Conservation (phyloP, 345 rosid species). For the Eucalyptus brandiana region DNA sequence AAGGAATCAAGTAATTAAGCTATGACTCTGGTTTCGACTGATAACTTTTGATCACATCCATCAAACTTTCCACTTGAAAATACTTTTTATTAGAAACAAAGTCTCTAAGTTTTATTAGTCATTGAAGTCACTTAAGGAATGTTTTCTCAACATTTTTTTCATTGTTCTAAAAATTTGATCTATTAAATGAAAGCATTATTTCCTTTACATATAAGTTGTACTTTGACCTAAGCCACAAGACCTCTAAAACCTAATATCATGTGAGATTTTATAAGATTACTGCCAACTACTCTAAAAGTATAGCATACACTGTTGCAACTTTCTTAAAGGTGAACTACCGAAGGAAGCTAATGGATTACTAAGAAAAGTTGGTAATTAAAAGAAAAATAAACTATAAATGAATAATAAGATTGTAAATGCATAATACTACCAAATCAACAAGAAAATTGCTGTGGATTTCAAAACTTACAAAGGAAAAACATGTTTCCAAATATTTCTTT, state of each 20-base stretch:
- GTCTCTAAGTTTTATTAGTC: too few species aligned
- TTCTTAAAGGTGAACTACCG: not conserved
- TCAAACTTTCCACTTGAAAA: too few species aligned
- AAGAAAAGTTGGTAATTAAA: not conserved
- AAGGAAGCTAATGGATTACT: not conserved
- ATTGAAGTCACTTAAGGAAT: too few species aligned
- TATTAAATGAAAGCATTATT: not conserved
- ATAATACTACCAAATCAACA: not conserved
- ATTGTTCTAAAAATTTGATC: not conserved
- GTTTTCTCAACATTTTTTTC: too few species aligned
- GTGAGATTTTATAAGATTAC: too few species aligned
- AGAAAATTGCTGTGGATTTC: not conserved
- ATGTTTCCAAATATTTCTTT: not conserved
- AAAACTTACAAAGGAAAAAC: not conserved
- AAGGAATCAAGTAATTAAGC: too few species aligned
- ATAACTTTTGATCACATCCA: too few species aligned
- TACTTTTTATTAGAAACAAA: too few species aligned
- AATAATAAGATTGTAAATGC: not conserved
- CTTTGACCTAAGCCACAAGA: not conserved
- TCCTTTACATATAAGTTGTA: not conserved
- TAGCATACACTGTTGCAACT: too few species aligned
- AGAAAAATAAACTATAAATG: not conserved
- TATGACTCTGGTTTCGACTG: accelerated
- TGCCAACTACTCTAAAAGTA: too few species aligned
- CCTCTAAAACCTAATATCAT: too few species aligned